Conservation (phyloP, 1,284 basidiomycete species). For the Stygiomarasmius scandens region DNA sequence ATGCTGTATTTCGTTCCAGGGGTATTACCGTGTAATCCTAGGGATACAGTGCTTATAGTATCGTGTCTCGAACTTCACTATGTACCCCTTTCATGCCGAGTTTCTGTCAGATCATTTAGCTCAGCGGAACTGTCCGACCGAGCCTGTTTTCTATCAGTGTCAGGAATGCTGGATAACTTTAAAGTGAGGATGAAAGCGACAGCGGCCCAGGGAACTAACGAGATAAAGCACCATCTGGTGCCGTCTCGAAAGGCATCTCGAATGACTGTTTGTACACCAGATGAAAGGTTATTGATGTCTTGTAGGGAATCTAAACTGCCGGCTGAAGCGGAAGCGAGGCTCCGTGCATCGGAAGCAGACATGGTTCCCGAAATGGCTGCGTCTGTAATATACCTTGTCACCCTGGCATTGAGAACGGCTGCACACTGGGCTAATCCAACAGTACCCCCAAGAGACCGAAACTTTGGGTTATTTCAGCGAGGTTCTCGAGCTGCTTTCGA, state of each 20-base stretch:
- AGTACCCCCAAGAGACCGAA: slow-evolving; percentile 51
- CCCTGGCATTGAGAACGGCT: slow-evolving; percentile 48
- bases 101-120: neutral
- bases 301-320: slow-evolving; percentile 21
- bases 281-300: slow-evolving; percentile 38
- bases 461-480: slow-evolving; percentile 28
- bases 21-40: too few relatives aligned
- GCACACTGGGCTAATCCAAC: slow-evolving; percentile 54
- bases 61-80: too few relatives aligned
- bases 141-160: slow-evolving; percentile 23
- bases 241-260: slow-evolving; percentile 44
- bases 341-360: slow-evolving; percentile 26
- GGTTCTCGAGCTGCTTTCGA: neutral
- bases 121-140: neutral
- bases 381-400: slow-evolving; percentile 33
- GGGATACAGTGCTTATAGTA: too few relatives aligned
- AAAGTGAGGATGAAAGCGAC: slow-evolving; percentile 38
- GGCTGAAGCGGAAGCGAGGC: slow-evolving; percentile 5
- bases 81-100: too few relatives aligned
- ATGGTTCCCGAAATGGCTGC: slow-evolving; percentile 31
- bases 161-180: slow-evolving; percentile 39
- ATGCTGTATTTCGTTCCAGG: neutral
- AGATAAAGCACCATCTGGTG: slow-evolving; percentile 47
- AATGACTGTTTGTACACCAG: slow-evolving; percentile 35
- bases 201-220: slow-evolving; percentile 49